Evolutionary conservation across 768 basidiomycete genomes (phyloP), one percentile per base, ranked within the genome.

Genomic region (Amanita rimosa): DNA sequence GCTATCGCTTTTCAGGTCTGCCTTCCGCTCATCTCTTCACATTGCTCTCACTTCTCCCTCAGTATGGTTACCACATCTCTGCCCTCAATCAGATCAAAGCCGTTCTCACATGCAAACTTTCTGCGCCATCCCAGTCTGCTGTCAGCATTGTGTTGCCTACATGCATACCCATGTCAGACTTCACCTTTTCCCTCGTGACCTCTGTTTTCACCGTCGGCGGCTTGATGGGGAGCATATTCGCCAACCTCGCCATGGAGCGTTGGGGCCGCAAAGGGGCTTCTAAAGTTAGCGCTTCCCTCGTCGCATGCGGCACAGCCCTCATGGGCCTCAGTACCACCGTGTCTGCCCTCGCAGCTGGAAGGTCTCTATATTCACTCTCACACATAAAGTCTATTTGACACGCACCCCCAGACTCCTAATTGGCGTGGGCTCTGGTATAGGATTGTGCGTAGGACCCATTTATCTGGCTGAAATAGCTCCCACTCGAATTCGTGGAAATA

Each of bases 51-150:
- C 45, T 44, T 9, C n/a, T 17, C 1, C 16, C 43, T 42, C 27
- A 88, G 77, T 90, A 89, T 67, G 93, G 92, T n/a, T 96, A 86
- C 63, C 90, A 95, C 62, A 88, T 92, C 36, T 87, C 91, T 1
- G 83, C 83, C 13, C 75, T 97, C 51, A 97, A 97, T 62, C 91
- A 93, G 61, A 81, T 94, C 21, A 81, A 89, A 59, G 75, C 74
- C 4, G 79, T 83, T 37, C 60, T 93, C 49, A 89, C 85, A 3
- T 95, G 91, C 67, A 73, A 74, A 44, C 56, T 54, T 26, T 48
- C 55, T 6, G 54, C 62, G 27, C 56, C 61, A 40, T 26, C 56
- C 39, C 52, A 55, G 27, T 48, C 60, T 48, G 40, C 62, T 46
- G 31, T 44, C 10, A 53, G 59, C 40, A 62, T 68, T 57, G 68